Evolutionary conservation across 768 basidiomycete genomes (phyloP).

Genomic region (Phaffia tasmanica): DNA sequence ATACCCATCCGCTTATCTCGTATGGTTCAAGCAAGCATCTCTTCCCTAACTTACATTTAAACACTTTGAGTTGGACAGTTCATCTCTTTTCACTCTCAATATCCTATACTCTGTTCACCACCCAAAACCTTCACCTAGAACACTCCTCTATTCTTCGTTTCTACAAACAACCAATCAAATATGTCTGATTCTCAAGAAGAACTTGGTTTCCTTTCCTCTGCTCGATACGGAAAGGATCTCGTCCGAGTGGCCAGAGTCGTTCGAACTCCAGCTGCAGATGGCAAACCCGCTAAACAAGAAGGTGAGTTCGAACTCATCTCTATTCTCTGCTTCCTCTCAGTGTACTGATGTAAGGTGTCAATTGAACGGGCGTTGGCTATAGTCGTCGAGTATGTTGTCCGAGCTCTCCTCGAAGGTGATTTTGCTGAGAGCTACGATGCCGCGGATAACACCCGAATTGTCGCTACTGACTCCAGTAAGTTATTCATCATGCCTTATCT

Average conservation of each 20-base stretch:
- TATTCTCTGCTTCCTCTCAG: slow-evolving; percentile 42
- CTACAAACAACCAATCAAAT: neutral
- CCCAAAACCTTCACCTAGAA: too few species aligned
- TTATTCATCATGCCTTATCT: slow-evolving; percentile 17
- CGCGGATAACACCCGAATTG: slow-evolving; percentile 76
- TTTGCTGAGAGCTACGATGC: slow-evolving; percentile 64
- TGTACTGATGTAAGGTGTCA: neutral
- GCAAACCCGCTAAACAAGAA: slow-evolving; percentile 41
- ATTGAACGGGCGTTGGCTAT: neutral
- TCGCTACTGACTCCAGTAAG: slow-evolving; percentile 85
- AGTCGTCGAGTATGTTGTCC: slow-evolving; percentile 61
- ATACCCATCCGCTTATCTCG: too few species aligned
- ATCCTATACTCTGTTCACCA: too few species aligned
- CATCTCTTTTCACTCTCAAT: too few species aligned
- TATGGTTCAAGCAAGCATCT: too few species aligned
- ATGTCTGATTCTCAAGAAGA: slow-evolving; percentile 9
- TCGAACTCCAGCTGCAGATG: slow-evolving; percentile 41
- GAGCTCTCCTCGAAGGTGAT: slow-evolving; percentile 68
- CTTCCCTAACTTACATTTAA: too few species aligned
- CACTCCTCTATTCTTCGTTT: too few species aligned
- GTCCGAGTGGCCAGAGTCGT: slow-evolving; percentile 79
- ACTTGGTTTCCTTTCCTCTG: slow-evolving; percentile 17
- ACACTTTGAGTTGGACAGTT: too few species aligned
- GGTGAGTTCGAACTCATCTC: slow-evolving; percentile 20
- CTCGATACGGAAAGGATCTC: slow-evolving; percentile 44